Evolutionary conservation across 2,329 filamentous ascomycete species (phyloP).

Genomic region (Xylaria sp.): DNA sequence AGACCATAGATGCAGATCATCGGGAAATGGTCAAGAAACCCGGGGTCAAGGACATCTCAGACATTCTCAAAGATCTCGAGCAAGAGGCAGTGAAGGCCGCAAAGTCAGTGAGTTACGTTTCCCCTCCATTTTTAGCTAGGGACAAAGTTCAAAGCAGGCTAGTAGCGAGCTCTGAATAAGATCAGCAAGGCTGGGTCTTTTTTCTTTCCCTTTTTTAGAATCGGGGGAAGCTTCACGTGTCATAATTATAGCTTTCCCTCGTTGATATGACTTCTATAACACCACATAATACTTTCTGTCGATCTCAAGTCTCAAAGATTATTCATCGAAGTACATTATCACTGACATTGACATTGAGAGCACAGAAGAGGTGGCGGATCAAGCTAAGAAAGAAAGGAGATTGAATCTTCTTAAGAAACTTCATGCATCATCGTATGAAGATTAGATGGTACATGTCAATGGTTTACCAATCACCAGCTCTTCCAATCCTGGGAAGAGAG

Average conservation of each 20-base stretch:
- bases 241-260: not conserved
- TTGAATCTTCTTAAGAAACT: not conserved
- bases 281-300: not conserved
- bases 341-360: not conserved
- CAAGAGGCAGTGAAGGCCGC: no score
- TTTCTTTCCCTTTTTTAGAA: no score
- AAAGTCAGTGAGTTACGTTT: no score
- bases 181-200: no score
- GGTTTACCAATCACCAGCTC: slow-evolving; percentile 2
- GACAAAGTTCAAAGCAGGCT: no score
- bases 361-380: not conserved
- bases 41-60: no score
- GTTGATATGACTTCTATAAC: not conserved
- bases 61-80: no score
- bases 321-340: not conserved
- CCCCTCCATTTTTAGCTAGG: no score
- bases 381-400: not conserved
- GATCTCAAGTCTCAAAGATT: not conserved
- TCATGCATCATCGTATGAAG: slow-evolving; percentile 7
- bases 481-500: slow-evolving; percentile 3
- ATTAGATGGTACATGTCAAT: slow-evolving; percentile 12
- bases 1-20: no score
- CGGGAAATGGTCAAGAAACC: no score
- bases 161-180: no score
- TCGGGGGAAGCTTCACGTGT: not conserved